A percentile compares a stretch with the other conserved stretches of the same genome.
phyloP scores from a whole-genome alignment of 805 yeast species.

The Isabelozyma pseudorhagii region DNA sequence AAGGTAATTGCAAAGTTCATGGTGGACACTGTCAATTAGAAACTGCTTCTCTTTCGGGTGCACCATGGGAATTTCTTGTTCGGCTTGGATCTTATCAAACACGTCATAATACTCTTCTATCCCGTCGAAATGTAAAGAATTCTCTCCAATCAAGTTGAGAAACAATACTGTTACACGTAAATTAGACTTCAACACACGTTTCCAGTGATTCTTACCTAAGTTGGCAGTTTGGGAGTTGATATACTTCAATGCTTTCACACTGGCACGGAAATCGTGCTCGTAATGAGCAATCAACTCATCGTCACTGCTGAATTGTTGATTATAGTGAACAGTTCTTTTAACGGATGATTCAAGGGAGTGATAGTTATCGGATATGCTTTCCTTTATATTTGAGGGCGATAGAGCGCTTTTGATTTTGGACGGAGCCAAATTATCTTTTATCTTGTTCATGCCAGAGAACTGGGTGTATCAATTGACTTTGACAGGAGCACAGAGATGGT shows the following conservation, averaged over 20 bases:
- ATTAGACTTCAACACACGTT: conserved; percentile 29
- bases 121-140: conserved; percentile 34
- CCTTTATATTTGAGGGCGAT: background rate
- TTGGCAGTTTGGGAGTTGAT: conserved; percentile 24
- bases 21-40: conserved; percentile 18
- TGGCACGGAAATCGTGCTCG: conserved; percentile 40
- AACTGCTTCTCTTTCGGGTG: conserved; percentile 36
- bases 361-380: background rate
- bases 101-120: conserved; percentile 26
- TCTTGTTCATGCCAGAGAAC: conserved; percentile 3
- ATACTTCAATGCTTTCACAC: conserved; percentile 44
- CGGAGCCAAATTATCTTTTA: conserved; percentile 8
- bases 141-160: conserved; percentile 26
- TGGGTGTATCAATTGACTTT: background rate
- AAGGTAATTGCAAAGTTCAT: conserved; percentile 25
- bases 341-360: conserved; percentile 7
- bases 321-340: conserved; percentile 4
- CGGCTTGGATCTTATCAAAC: conserved; percentile 25
- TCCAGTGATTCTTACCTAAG: conserved; percentile 22
- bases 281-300: conserved; percentile 41
- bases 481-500: too few relatives aligned
- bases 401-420: background rate
- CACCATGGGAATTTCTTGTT: conserved; percentile 24
- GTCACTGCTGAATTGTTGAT: conserved; percentile 21
- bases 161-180: conserved; percentile 27